Base-by-base conservation (phyloP, 306 rosid species). In the Cicer chorassanicum region DNA sequence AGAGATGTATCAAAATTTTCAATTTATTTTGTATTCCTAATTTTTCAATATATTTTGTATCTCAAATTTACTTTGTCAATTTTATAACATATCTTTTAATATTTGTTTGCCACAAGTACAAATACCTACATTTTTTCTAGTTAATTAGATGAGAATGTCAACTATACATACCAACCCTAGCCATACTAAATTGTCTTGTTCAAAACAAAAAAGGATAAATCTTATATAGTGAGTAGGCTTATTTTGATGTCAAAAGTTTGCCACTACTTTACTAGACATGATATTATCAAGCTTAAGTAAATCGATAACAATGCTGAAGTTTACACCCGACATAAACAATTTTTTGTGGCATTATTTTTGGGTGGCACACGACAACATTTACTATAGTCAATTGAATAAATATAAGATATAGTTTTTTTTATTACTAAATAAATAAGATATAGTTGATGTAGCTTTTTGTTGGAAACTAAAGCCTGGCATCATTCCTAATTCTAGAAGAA, bases 241-340 rank as follows among this genome's bases (percentile, higher is more conserved):
- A 51, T 65, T 65, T 79, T 74, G 68, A 4, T 55, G 68, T 7
- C 54, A 65, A 77, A 59, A 50, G 74, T 18, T 69, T 81, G 84
- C 12, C 53, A 29, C 6, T 48, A 49, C 87, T 84, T 84, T 83
- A 83, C 53, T 57, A 80, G 75, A 76, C 84, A 84, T 14, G 16
- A 16, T 12, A 53, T 40, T 41, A 57, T 59, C 59, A 5, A 41
- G 15, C 5, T 65, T 65, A 59, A 65, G 64, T 4, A 65, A 6
- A 50, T 36, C 68, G 59, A 76, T 82, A 9, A 74, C 70, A 78
- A 71, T 68, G 74, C 55, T 0, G 8, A 51, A 81, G n/a, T 55
- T 39, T 45, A 45, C 62, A 76, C 66, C 65, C 73, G 85, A 76
- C 34, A 24, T 2, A 2, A 24, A 24, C 34, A 24, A 2, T 24